These are phyloP conservation scores for Dioscorea cayenensis DNA, from an alignment of 116 monocot species.

Conservation along the genomic window DNA sequence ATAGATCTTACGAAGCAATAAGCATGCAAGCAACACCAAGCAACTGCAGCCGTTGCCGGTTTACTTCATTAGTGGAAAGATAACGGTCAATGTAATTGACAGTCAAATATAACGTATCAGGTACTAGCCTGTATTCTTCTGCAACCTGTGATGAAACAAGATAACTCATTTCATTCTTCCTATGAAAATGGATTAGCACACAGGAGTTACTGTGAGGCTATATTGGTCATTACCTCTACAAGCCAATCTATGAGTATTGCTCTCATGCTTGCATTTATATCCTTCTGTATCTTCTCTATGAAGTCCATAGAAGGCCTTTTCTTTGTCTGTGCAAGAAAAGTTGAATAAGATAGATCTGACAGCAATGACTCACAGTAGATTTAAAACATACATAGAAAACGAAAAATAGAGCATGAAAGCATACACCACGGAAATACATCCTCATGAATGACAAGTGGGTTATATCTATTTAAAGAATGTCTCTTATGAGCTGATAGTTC, in stretches of 20 bases:
- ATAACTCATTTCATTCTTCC: background rate
- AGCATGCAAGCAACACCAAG: constrained; percentile 94
- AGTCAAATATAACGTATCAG: constrained; percentile 78
- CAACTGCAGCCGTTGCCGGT: constrained; percentile 66
- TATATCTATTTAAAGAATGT: no score
- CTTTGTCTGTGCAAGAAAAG: constrained; percentile 36
- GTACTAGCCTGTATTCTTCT: constrained; percentile 86
- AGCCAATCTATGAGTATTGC: constrained; percentile 92
- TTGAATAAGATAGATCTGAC: background rate
- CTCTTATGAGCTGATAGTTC: no score
- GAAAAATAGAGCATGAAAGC: no score
- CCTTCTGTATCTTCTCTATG: constrained; percentile 80
- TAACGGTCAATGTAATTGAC: constrained; percentile 90
- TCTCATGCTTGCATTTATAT: constrained; percentile 88
- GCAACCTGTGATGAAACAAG: constrained; percentile 46
- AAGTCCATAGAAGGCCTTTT: constrained; percentile 71
- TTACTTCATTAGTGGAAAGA: constrained; percentile 85
- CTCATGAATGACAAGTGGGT: no score
- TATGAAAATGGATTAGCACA: no score
- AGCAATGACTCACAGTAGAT: background rate
- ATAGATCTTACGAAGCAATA: constrained; percentile 80
- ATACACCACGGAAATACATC: no score
- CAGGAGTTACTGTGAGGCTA: background rate
- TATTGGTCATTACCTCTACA: constrained; percentile 54
- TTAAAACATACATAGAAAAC: background rate